Evolutionary conservation across 2,329 filamentous ascomycete species (phyloP).

Genomic region (Diaporthe citrichinensis): DNA sequence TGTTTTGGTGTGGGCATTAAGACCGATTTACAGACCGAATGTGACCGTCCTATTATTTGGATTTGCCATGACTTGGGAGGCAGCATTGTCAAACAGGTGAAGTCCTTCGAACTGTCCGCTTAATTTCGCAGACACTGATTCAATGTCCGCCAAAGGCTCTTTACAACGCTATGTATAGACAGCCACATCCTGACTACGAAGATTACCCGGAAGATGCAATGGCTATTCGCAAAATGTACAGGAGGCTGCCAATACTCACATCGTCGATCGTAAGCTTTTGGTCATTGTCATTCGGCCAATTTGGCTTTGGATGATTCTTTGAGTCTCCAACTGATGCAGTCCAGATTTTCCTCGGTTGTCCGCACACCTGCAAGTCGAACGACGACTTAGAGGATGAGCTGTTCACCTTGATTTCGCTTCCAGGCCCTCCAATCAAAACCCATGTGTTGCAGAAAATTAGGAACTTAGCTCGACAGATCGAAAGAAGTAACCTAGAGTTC

Average conservation of each 20-base stretch:
- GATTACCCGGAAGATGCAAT: background rate
- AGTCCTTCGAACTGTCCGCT: background rate
- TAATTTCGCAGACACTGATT: background rate
- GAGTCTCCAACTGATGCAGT: background rate
- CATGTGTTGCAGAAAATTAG: no score
- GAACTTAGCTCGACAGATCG: no score
- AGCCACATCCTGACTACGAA: background rate
- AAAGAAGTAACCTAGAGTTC: no score
- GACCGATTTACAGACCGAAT: background rate
- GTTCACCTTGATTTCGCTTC: no score
- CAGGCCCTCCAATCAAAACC: no score
- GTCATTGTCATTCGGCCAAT: background rate
- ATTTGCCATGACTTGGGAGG: constrained; percentile 26
- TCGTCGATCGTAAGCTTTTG: background rate
- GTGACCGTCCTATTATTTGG: background rate
- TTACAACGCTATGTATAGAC: background rate
- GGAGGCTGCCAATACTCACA: background rate
- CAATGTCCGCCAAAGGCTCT: background rate
- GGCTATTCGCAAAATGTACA: background rate
- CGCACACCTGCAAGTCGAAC: no score
- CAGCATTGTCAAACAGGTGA: constrained; percentile 22
- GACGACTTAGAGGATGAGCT: no score
- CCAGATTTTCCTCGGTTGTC: no score
- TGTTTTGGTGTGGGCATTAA: background rate
- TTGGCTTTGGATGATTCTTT: no score